Conservation (phyloP, 176 grass and related monocot genomes). For the Alloteropsis semialata region DNA sequence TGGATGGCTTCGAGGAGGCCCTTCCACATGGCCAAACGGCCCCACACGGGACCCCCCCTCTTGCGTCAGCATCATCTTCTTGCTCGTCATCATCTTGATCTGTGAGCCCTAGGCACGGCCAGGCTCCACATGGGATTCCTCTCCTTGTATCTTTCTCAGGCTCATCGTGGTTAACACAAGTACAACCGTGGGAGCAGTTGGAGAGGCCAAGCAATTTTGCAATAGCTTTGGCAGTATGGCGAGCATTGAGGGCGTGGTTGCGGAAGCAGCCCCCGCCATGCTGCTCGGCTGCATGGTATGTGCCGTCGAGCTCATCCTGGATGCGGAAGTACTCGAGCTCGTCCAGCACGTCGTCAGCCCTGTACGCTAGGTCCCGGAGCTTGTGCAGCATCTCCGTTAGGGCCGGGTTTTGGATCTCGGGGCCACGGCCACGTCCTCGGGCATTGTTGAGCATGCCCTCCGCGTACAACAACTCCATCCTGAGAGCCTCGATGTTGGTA, state of each 20-base stretch:
- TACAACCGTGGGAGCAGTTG: background rate
- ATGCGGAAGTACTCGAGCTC: constrained; percentile 23
- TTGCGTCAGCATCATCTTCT: background rate
- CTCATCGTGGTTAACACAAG: background rate
- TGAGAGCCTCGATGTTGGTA: background rate
- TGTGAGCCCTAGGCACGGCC: background rate
- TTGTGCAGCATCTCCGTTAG: background rate
- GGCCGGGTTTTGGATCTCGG: background rate
- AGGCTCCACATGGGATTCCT: background rate
- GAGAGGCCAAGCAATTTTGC: background rate
- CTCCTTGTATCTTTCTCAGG: background rate
- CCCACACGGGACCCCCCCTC: too few species aligned
- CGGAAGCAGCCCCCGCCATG: background rate
- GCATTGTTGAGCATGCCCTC: background rate
- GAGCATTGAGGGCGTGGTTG: background rate
- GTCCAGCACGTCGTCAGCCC: background rate
- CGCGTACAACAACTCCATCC: constrained; percentile 7
- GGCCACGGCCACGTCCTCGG: background rate
- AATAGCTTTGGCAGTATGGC: background rate
- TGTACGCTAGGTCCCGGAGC: background rate
- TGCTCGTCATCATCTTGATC: background rate
- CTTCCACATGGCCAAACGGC: accelerated
- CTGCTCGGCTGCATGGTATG: background rate
- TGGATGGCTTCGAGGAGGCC: background rate
- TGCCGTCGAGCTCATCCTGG: constrained; percentile 11